Evolutionary conservation across 2,329 filamentous ascomycete genomes (phyloP).

Genomic region (Trichoderma asperellum): DNA sequence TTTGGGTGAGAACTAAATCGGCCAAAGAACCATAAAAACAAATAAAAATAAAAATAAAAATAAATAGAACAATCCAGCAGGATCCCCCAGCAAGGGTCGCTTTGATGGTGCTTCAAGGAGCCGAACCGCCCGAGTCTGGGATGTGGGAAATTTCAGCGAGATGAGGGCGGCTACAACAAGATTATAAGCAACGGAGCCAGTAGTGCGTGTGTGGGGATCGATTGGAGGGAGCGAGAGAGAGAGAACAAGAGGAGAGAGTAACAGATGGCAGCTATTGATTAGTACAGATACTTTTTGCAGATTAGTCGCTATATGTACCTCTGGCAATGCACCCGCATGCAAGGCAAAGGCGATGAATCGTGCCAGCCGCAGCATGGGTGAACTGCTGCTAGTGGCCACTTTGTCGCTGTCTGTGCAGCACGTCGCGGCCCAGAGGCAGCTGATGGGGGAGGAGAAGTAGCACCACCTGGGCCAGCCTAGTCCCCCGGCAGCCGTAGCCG

Average conservation of each 20-base stretch:
- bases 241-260: neutral
- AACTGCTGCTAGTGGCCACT: conserved; percentile 12
- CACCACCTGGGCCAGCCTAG: neutral
- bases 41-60: neutral
- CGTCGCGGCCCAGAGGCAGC: conserved; percentile 10
- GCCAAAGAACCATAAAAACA: neutral
- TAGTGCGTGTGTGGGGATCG: neutral
- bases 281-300: conserved; percentile 17
- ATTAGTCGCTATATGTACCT: conserved; percentile 5
- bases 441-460: conserved; percentile 3
- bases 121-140: conserved; percentile 18
- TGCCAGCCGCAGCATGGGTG: neutral
- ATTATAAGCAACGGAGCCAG: conserved; percentile 10
- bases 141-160: conserved; percentile 27
- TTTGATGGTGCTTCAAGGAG: conserved; percentile 23
- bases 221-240: neutral
- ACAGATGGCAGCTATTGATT: neutral
- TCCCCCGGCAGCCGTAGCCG: neutral
- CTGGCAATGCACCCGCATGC: neutral
- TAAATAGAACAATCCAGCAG: neutral
- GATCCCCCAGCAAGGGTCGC: conserved; percentile 9
- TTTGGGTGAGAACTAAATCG: conserved; percentile 9
- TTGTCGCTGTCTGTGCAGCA: neutral
- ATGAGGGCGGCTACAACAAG: conserved; percentile 26
- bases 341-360: conserved; percentile 16